Percentiles rank a stretch among this genome's conserved stretches.
These are phyloP conservation scores for Hortaea werneckii DNA, from an alignment of 2,329 filamentous ascomycete species.

Conservation along the genomic window DNA sequence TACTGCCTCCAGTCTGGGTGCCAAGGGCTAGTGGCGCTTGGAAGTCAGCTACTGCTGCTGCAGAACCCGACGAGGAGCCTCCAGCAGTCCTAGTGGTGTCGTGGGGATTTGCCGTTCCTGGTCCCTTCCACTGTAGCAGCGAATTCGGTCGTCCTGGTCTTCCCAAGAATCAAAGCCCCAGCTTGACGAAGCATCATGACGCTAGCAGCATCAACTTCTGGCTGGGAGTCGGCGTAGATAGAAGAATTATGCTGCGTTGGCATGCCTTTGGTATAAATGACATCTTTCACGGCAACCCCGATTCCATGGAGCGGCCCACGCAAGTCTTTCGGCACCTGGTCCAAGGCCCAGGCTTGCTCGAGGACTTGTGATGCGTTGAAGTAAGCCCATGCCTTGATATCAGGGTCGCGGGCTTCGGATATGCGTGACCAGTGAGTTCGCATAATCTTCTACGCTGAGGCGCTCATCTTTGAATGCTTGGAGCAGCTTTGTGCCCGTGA, in stretches of 20 bases:
- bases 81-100: slow-evolving; percentile 47
- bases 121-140: slow-evolving; percentile 44
- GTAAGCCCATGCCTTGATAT: slow-evolving; percentile 43
- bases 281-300: slow-evolving; percentile 50
- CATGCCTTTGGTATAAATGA: slow-evolving; percentile 51
- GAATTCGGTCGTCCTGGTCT: slow-evolving; percentile 56
- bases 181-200: slow-evolving; percentile 44
- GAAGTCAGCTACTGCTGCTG: slow-evolving; percentile 54
- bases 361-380: slow-evolving; percentile 40
- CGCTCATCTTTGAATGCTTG: neutral
- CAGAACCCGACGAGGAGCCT: slow-evolving; percentile 58
- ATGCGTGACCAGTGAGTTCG: slow-evolving; percentile 36
- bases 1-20: slow-evolving; percentile 57
- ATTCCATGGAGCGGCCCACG: slow-evolving; percentile 49
- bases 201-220: slow-evolving; percentile 43
- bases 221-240: slow-evolving; percentile 39
- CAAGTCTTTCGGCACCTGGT: slow-evolving; percentile 37
- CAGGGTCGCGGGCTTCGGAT: slow-evolving; percentile 36
- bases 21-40: slow-evolving; percentile 53
- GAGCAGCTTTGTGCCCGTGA: neutral
- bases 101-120: slow-evolving; percentile 48
- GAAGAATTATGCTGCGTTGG: slow-evolving; percentile 47
- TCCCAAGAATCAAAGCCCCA: slow-evolving; percentile 49
- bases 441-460: slow-evolving; percentile 42
- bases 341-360: slow-evolving; percentile 40